Conservation (phyloP, 192 early-diverging fungal genomes). For the Thamnidium elegans region DNA sequence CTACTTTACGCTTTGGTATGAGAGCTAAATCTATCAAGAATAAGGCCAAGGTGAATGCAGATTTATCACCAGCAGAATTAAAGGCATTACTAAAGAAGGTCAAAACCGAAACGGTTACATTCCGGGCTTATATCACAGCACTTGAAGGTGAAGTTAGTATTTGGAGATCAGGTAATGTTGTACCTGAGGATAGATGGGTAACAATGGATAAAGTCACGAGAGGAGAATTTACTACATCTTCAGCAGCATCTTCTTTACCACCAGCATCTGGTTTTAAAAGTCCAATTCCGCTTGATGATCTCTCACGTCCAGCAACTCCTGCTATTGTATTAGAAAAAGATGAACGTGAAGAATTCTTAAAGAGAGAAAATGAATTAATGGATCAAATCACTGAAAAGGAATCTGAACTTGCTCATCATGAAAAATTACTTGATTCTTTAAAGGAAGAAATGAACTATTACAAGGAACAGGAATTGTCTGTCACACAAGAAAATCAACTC, state of each 20-base stretch:
- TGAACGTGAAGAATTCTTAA: constrained; percentile 92
- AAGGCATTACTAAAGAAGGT: constrained; percentile 91
- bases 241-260: constrained; percentile 7
- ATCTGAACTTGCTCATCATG: constrained; percentile 63
- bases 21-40: constrained; percentile 99
- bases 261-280: constrained; percentile 50
- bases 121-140: constrained; percentile 78
- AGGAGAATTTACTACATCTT: constrained; percentile 32
- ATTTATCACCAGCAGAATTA: constrained; percentile 91
- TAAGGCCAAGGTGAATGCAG: constrained; percentile 99
- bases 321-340: constrained; percentile 76
- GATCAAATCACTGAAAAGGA: constrained; percentile 94
- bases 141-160: constrained; percentile 86
- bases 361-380: constrained; percentile 92
- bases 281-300: constrained; percentile 38
- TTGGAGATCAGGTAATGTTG: constrained; percentile 86
- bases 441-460: constrained; percentile 71
- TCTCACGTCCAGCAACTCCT: constrained; percentile 72
- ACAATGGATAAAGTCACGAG: constrained; percentile 54
- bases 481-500: constrained; percentile 68
- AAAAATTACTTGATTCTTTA: constrained; percentile 57
- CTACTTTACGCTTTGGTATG: constrained; percentile 95
- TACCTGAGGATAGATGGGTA: constrained; percentile 65
- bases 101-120: constrained; percentile 73
- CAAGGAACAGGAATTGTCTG: constrained; percentile 59